Percentiles rank a stretch among this genome's conserved stretches.
Evolutionary conservation across 495 filamentous ascomycete genomes (phyloP).

Genomic region (Trichodelitschia bisporula): DNA sequence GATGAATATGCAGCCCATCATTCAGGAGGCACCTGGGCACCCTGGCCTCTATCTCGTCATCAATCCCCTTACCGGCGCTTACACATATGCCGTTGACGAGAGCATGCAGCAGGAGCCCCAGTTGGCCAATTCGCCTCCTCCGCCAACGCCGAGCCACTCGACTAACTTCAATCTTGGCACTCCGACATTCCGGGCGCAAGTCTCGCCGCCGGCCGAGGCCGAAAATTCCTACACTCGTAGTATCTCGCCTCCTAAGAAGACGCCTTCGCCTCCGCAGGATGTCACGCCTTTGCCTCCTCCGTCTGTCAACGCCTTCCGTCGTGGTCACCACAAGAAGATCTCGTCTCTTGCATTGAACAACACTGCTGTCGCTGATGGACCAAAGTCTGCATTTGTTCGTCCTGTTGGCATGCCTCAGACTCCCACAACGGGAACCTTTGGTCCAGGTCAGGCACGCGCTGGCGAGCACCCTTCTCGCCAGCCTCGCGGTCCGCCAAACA

Average conservation of each 20-base stretch:
- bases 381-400: conserved; percentile 34
- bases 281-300: conserved; percentile 51
- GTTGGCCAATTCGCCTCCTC: conserved; percentile 13
- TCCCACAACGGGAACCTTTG: conserved; percentile 69
- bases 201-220: conserved; percentile 48
- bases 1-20: conserved; percentile 43
- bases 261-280: conserved; percentile 32
- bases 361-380: conserved; percentile 31
- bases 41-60: conserved; percentile 58
- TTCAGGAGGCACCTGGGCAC: conserved; percentile 40
- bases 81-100: conserved; percentile 44
- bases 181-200: conserved; percentile 45
- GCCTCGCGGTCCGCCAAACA: conserved; percentile 70
- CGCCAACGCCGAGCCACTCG: conserved; percentile 11
- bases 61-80: conserved; percentile 62
- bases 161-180: conserved; percentile 10
- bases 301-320: conserved; percentile 67
- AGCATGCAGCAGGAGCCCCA: conserved; percentile 18
- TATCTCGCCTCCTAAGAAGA: conserved; percentile 48
- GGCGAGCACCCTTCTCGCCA: conserved; percentile 90
- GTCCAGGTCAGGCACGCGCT: conserved; percentile 73
- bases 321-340: conserved; percentile 64
- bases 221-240: conserved; percentile 26
- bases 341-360: conserved; percentile 46
- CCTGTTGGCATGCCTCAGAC: conserved; percentile 46